Evolutionary conservation across 805 yeast genomes (phyloP), one percentile per base, ranked within the genome.

Genomic region (Yamadazyma phyllophila): DNA sequence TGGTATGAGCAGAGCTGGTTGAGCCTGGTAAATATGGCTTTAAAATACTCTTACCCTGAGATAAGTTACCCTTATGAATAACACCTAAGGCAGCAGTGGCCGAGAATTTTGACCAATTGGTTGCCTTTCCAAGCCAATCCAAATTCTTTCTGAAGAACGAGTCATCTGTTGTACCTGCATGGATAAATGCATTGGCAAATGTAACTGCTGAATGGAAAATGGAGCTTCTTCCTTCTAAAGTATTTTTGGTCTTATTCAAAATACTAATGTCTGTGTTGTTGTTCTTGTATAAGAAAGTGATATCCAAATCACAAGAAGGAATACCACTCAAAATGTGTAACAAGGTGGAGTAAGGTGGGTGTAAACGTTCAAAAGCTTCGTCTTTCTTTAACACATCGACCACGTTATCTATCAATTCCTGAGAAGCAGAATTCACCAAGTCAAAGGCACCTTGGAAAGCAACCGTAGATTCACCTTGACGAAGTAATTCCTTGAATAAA

Each of bases 81-180:
- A 92, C 98, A 62, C 99, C 99, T 50, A 94, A 73, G 11, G 98
- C 97, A 7, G 98, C 98, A 11, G 98, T 92, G 2, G 98, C 97
- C 0, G 96, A 83, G 65, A 94, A 94, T 62, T 92, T 94, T 5
- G 97, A 90, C 99, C 99, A 94, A 66, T 92, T 90, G 39, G 92
- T 84, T n/a, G 99, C 97, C 67, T 90, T 88, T 36, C 96, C 95
- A 54, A 94, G 75, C 97, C 98, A 94, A 58, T 92, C 97, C 59
- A 90, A 74, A 61, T 94, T 94, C 36, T 85, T 79, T 63, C 96
- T 79, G 68, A 92, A 86, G 60, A 94, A 94, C 0, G 90, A 81
- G 63, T 94, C 97, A 59, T 88, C 95, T 7, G 98, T 88, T 11
- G 99, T 94, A 47, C 98, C 99, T 32, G 94, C 88, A 65, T 91